Percentiles rank a stretch among this genome's conserved stretches.
Conservation (phyloP, 345 rosid species). For the Citrus trifoliata region DNA sequence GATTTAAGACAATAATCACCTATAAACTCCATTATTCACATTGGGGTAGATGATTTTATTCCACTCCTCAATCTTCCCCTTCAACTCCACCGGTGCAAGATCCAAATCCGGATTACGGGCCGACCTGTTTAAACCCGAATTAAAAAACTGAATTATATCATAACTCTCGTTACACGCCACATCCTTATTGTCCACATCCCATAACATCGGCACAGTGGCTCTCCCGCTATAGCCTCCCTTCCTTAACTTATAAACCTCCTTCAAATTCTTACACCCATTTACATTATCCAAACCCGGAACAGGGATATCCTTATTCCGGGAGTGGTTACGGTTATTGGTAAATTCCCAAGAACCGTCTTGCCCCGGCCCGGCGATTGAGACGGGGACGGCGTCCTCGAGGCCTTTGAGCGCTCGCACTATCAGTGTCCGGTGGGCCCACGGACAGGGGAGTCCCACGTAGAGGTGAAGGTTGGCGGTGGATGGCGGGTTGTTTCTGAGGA, state of each 20-base stretch:
- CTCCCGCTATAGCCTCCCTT: conserved; percentile 69
- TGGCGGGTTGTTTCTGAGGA: conserved; percentile 17
- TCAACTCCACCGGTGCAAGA: conserved; percentile 49
- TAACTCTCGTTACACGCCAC: conserved; percentile 82
- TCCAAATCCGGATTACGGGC: conserved; percentile 56
- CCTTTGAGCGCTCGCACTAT: conserved; percentile 82
- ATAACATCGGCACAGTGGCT: conserved; percentile 80
- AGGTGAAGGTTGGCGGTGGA: conserved; percentile 57
- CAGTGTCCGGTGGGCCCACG: conserved; percentile 92
- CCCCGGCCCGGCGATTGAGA: conserved; percentile 74
- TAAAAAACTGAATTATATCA: conserved; percentile 66
- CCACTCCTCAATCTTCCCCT: conserved; percentile 62
- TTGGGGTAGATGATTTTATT: conserved; percentile 67
- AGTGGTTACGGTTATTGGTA: conserved; percentile 5
- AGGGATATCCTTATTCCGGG: conserved; percentile 29
- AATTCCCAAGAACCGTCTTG: conserved; percentile 89
- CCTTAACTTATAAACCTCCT: conserved; percentile 59
- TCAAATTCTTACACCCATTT: conserved; percentile 58
- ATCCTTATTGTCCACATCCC: conserved; percentile 62
- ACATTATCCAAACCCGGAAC: conserved; percentile 59
- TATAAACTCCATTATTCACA: conserved; percentile 82
- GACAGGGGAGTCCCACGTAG: conserved; percentile 90
- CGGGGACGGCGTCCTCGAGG: conserved; percentile 57
- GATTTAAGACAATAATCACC: conserved; percentile 28
- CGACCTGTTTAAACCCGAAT: conserved; percentile 53